A percentile compares a stretch with the other conserved stretches of the same genome.
Conservation (phyloP, 352 stramenopile genomes). For the Aphanomyces stellatus region DNA sequence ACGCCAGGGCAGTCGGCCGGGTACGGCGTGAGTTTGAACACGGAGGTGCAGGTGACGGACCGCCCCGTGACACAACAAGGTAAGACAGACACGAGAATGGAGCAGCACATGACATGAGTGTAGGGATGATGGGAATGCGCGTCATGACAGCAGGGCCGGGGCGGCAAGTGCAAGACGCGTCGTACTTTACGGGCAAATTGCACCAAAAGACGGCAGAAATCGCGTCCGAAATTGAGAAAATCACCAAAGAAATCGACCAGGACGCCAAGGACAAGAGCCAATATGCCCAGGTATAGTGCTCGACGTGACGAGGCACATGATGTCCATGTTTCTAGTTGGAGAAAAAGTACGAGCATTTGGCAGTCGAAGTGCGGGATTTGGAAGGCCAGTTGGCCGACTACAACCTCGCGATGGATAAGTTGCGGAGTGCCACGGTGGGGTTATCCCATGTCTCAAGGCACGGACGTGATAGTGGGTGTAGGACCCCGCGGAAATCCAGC, state of each 20-base stretch:
- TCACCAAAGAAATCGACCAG: conserved; percentile 80
- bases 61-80: conserved; percentile 88
- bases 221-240: conserved; percentile 63
- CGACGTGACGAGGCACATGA: background rate
- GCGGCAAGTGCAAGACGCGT: conserved; percentile 81
- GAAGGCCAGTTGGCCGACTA: conserved; percentile 90
- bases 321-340: conserved; percentile 29
- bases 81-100: conserved; percentile 32
- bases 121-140: conserved; percentile 73
- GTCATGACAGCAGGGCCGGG: conserved; percentile 52
- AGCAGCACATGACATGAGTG: background rate
- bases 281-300: conserved; percentile 47
- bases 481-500: conserved; percentile 52
- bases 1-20: conserved; percentile 60
- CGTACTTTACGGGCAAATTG: conserved; percentile 86
- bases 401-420: conserved; percentile 91
- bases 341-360: conserved; percentile 65
- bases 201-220: conserved; percentile 86
- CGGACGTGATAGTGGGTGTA: background rate
- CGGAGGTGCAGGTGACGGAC: conserved; percentile 86
- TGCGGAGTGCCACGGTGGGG: conserved; percentile 41
- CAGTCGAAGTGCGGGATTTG: conserved; percentile 63
- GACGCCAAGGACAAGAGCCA: conserved; percentile 83
- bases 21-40: conserved; percentile 78
- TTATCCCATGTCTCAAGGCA: background rate